A percentile compares a stretch with the other conserved stretches of the same genome.
Conservation (phyloP, 2,329 filamentous ascomycete species). For the Trichoderma atrobrunneum region DNA sequence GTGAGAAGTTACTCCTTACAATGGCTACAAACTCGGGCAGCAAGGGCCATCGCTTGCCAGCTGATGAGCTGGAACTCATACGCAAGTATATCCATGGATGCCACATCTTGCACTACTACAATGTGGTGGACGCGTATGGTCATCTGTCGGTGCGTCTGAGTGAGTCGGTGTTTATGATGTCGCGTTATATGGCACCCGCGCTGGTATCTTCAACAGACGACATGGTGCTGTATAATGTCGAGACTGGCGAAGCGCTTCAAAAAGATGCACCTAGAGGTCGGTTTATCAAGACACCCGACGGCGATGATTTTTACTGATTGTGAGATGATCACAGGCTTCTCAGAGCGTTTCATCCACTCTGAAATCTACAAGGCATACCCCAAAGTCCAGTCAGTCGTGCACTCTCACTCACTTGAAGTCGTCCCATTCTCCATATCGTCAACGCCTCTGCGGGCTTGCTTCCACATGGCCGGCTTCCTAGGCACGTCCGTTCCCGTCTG, state of each 20-base stretch:
- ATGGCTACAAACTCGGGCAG: background rate
- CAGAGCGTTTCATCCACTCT: conserved; percentile 10
- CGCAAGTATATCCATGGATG: conserved; percentile 13
- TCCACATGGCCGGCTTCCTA: conserved; percentile 10
- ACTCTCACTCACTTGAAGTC: conserved; percentile 10
- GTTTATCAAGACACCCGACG: background rate
- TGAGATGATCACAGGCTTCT: background rate
- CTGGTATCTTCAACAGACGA: conserved; percentile 4
- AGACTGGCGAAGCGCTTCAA: conserved; percentile 1
- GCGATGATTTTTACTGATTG: background rate
- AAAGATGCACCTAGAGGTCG: background rate
- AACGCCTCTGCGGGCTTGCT: background rate
- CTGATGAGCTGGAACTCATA: background rate
- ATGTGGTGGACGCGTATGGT: conserved; percentile 4
- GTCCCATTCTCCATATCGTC: conserved; percentile 7
- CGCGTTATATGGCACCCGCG: conserved; percentile 8
- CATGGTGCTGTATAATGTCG: conserved; percentile 4
- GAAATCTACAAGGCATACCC: conserved; percentile 10
- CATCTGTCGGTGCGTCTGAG: conserved; percentile 6
- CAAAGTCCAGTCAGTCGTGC: background rate
- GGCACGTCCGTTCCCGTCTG: conserved; percentile 2
- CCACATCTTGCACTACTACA: conserved; percentile 9
- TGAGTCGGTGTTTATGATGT: conserved; percentile 13
- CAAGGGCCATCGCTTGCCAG: background rate
- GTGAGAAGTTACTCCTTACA: background rate